Evolutionary conservation across 163 green algal species (phyloP), one percentile per base, ranked within the genome.

Genomic region (Prototheca cutis): DNA sequence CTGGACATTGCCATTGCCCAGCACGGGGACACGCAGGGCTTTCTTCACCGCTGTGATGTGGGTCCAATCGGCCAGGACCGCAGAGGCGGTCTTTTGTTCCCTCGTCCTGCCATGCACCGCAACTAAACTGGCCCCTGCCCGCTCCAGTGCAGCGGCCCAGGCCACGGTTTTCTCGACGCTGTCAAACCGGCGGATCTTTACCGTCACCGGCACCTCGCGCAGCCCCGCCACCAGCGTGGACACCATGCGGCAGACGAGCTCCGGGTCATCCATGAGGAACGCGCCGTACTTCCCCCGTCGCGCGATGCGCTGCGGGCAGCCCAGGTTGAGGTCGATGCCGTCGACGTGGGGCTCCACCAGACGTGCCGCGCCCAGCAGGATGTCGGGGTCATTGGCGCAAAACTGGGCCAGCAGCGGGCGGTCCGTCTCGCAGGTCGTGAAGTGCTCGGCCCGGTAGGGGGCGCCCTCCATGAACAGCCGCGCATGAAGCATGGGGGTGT

Each of bases 221-320:
- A 90, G 65, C 10, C 47, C 51, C 29, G 49, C 18, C 6, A 62
- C 47, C 23, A 81, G 62, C 3, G 47, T 59, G 10, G 58, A 45
- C 42, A 90, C 76, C 29, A 96, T 58, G 29, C 63, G 29, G 69
- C 89, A 80, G 13, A 98, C 70, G 19, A 88, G 72, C 0, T 53
- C 52, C 36, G 95, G 65, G 70, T 99, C 77, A 48, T 99, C 93
- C 93, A 98, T 99, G 2, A 99, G 73, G 71, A 91, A 98, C 1
- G 93, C 84, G 15, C 91, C 87, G 61, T 98, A 98, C 62, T 75
- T 76, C 6, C 91, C 90, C 2, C 82, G 72, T 59, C 81, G 87
- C 6, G 90, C 90, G 55, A 97, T 98, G 45, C 86, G 77, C 69
- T 98, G 90, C 3, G 89, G 88, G 67, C 86, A 98, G 40, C 89